These are phyloP conservation scores for Cucurbita ficifolia DNA, from an alignment of 306 rosid genomes.

Conservation along the genomic window DNA sequence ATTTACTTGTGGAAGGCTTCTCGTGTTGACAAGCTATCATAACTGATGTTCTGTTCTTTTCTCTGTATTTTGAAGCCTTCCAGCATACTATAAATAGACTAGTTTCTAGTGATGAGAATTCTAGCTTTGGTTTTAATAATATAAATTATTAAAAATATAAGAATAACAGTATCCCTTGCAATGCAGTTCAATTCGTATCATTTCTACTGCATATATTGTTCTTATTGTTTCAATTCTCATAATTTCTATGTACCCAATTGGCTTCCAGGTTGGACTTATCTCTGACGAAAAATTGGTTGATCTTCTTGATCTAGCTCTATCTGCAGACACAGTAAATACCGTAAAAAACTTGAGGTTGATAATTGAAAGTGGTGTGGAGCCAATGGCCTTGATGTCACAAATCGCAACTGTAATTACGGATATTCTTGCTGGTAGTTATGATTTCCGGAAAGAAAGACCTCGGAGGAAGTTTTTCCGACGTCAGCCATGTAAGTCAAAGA, in stretches of 20 bases:
- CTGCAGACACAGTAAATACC: conserved; percentile 92
- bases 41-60: not conserved
- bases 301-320: conserved; percentile 93
- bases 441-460: conserved; percentile 50
- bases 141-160: not conserved
- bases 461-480: conserved; percentile 83
- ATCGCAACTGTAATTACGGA: conserved; percentile 95
- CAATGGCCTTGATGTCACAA: conserved; percentile 89
- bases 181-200: not conserved
- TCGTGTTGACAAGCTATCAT: not conserved
- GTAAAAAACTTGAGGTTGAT: conserved; percentile 84
- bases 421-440: conserved; percentile 89
- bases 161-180: not conserved
- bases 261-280: conserved; percentile 84
- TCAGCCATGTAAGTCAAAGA: conserved; percentile 57
- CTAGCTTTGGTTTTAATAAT: not conserved
- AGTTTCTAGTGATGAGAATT: not conserved
- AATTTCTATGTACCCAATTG: not conserved
- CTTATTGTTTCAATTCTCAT: not conserved
- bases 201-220: not conserved
- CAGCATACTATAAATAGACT: not conserved
- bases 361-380: conserved; percentile 96
- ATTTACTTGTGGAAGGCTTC: not conserved
- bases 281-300: conserved; percentile 93
- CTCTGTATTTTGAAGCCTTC: not conserved